These are phyloP conservation scores for Starmerella roubikii DNA, from an alignment of 805 yeast species.

Conservation along the genomic window DNA sequence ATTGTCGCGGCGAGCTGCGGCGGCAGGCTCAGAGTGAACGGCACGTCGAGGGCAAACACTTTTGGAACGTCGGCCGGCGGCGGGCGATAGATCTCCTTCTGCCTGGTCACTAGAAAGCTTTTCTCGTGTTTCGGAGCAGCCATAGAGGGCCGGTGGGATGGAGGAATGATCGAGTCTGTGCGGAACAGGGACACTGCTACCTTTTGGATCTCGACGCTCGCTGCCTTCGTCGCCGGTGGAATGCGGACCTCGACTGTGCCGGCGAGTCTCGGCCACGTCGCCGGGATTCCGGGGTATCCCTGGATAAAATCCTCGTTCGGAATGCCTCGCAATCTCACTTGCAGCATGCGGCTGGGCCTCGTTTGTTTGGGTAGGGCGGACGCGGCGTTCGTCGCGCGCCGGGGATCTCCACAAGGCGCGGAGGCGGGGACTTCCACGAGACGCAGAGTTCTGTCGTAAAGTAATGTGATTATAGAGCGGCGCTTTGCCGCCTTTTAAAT, in stretches of 20 bases:
- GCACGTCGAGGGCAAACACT: conserved; percentile 27
- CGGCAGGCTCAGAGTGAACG: conserved; percentile 28
- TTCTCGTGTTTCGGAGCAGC: conserved; percentile 25
- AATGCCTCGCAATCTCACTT: conserved; percentile 23
- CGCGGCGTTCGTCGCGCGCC: too few relatives aligned
- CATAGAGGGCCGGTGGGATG: conserved; percentile 25
- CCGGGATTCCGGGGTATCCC: conserved; percentile 33
- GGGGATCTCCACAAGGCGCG: too few relatives aligned
- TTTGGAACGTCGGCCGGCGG: conserved; percentile 6
- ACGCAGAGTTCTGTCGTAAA: too few relatives aligned
- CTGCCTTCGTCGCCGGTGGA: conserved; percentile 4
- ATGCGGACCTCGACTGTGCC: conserved; percentile 29
- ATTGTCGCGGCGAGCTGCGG: conserved; percentile 27
- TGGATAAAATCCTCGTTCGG: conserved; percentile 31
- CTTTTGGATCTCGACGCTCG: conserved; percentile 9
- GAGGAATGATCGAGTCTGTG: conserved; percentile 28
- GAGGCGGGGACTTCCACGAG: too few relatives aligned
- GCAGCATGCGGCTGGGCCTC: conserved; percentile 5
- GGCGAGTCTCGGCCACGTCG: conserved; percentile 31
- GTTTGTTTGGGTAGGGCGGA: too few relatives aligned
- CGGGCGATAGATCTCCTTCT: conserved; percentile 19
- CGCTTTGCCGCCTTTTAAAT: too few relatives aligned
- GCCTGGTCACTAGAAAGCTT: conserved; percentile 27
- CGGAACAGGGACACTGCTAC: conserved; percentile 28
- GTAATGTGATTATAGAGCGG: too few relatives aligned